Evolutionary conservation across 2,329 filamentous ascomycete genomes (phyloP).

Genomic region (Acrocalymma vagum): DNA sequence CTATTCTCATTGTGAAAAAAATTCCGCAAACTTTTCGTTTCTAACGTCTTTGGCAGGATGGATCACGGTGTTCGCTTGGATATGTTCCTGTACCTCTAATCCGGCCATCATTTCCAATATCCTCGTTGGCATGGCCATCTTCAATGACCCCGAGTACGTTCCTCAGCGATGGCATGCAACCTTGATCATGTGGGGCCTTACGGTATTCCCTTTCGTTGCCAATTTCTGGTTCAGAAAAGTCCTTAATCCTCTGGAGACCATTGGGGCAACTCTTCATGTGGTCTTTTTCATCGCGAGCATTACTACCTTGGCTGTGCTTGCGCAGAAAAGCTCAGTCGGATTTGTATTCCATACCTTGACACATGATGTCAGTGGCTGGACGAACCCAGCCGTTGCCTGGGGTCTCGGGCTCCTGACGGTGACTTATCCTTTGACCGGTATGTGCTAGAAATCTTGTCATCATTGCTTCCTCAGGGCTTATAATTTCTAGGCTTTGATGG

Average conservation of each 20-base stretch:
- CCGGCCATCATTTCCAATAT: constrained; percentile 34
- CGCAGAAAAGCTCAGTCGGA: constrained; percentile 46
- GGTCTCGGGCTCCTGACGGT: constrained; percentile 48
- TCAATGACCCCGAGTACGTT: constrained; percentile 47
- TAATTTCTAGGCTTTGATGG: constrained; percentile 53
- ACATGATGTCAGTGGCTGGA: constrained; percentile 53
- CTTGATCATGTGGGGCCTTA: constrained; percentile 55
- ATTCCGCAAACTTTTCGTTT: constrained; percentile 42
- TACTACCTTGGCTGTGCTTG: constrained; percentile 53
- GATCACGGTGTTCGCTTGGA: constrained; percentile 51
- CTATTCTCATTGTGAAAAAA: neutral
- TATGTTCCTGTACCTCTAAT: constrained; percentile 36
- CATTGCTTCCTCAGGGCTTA: neutral
- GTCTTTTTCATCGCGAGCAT: constrained; percentile 59
- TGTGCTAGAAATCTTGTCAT: no score
- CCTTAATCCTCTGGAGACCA: constrained; percentile 55
- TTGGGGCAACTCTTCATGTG: constrained; percentile 56
- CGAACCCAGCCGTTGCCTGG: constrained; percentile 51
- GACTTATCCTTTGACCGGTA: constrained; percentile 32
- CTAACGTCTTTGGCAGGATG: constrained; percentile 51
- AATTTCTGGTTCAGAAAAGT: constrained; percentile 54
- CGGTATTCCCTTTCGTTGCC: constrained; percentile 44
- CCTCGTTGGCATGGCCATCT: constrained; percentile 23
- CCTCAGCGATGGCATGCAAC: constrained; percentile 55
- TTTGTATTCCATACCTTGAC: constrained; percentile 56